These are phyloP conservation scores for Protea cynaroides DNA, from an alignment of 164 flowering plant species.

Conservation along the genomic window DNA sequence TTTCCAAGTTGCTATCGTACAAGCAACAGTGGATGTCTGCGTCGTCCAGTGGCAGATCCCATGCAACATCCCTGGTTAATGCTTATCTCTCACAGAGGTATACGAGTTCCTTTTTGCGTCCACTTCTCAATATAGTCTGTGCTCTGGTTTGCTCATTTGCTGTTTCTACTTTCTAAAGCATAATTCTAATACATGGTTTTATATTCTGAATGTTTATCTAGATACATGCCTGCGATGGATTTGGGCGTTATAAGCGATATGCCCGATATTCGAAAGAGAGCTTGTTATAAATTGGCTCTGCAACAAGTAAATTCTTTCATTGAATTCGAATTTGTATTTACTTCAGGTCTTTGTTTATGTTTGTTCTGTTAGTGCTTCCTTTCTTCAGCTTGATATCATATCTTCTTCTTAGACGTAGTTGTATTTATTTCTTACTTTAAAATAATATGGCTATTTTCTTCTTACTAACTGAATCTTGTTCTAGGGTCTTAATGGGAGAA, in stretches of 20 bases:
- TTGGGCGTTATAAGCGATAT: constrained; percentile 61
- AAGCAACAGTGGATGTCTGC: constrained; percentile 51
- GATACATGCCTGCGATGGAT: constrained; percentile 56
- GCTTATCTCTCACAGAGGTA: constrained; percentile 61
- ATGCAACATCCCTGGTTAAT: constrained; percentile 68
- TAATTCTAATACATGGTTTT: no score
- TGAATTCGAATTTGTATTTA: neutral
- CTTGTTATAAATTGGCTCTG: constrained; percentile 39
- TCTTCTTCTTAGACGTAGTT: neutral
- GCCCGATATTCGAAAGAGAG: constrained; percentile 47
- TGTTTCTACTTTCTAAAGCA: neutral
- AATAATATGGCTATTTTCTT: no score
- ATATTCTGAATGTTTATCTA: constrained; percentile 17
- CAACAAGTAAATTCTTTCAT: constrained; percentile 42
- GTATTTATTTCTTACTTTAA: no score
- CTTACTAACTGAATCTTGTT: constrained; percentile 8
- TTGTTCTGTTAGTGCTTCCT: neutral
- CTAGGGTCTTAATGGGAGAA: constrained; percentile 12
- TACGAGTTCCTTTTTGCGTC: neutral
- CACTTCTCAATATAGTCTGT: neutral
- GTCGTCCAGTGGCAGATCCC: constrained; percentile 51
- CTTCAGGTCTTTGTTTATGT: neutral
- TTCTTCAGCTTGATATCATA: neutral
- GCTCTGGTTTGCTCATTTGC: neutral
- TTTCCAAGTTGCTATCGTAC: constrained; percentile 57